Conservation (phyloP, 1,284 basidiomycete species). For the Fomitopsis schrenkii region DNA sequence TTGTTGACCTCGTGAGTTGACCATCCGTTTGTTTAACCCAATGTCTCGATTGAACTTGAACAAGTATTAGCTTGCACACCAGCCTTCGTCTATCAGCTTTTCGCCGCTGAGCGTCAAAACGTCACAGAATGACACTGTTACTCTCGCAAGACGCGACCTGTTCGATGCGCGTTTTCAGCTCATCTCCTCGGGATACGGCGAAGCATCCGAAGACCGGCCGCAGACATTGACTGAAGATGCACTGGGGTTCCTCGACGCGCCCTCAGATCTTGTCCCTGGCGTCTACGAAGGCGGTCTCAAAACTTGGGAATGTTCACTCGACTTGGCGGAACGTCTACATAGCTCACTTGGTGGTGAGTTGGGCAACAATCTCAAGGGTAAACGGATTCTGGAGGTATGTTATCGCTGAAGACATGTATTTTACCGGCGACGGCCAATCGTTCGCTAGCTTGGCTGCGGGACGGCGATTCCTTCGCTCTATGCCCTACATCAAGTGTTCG, state of each 20-base stretch:
- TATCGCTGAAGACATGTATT: not conserved
- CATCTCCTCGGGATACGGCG: slow-evolving; percentile 43
- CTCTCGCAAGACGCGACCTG: slow-evolving; percentile 76
- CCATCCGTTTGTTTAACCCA: not conserved
- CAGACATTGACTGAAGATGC: slow-evolving; percentile 6
- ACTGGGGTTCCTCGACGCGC: slow-evolving; percentile 68
- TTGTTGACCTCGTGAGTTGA: slow-evolving; percentile 32
- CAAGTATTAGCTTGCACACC: not conserved
- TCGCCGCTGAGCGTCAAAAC: slow-evolving; percentile 41
- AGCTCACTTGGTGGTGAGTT: slow-evolving; percentile 24
- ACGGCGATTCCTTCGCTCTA: slow-evolving; percentile 84
- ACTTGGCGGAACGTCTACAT: slow-evolving; percentile 67
- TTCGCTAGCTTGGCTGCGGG: slow-evolving; percentile 81
- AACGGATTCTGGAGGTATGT: slow-evolving; percentile 61
- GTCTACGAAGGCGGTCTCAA: slow-evolving; percentile 96
- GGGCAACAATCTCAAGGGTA: slow-evolving; percentile 32
- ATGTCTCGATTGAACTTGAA: not conserved
- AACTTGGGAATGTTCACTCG: slow-evolving; percentile 96
- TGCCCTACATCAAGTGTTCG: slow-evolving; percentile 63
- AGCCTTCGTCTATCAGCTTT: slow-evolving; percentile 39
- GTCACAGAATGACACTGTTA: slow-evolving; percentile 39
- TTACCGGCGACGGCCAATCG: not conserved
- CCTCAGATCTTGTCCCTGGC: slow-evolving; percentile 89
- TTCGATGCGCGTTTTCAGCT: slow-evolving; percentile 95
- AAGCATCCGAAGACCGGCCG: slow-evolving; percentile 16